A percentile compares a stretch with the other conserved stretches of the same genome.
Conservation (phyloP, 2,329 filamentous ascomycete genomes). For the Xylariaceae sp. region DNA sequence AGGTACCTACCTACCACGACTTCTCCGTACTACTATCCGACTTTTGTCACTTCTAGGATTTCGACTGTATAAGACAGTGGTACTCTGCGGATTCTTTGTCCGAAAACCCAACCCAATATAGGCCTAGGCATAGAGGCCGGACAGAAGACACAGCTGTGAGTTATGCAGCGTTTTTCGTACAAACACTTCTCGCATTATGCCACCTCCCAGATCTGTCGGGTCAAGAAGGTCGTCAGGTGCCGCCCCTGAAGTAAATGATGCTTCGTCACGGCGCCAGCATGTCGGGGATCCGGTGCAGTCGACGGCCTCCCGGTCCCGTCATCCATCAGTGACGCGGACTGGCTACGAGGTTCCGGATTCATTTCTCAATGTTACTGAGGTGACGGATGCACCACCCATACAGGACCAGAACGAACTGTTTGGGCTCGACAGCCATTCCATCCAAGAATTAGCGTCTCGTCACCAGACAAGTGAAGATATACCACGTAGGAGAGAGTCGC, state of each 20-base stretch:
- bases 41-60: too few relatives aligned
- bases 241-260: conserved; percentile 8
- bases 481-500: conserved; percentile 15
- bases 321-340: conserved; percentile 28
- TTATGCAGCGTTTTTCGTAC: not conserved
- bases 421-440: conserved; percentile 47
- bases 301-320: conserved; percentile 8
- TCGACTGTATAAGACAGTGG: not conserved
- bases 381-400: conserved; percentile 51
- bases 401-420: conserved; percentile 49
- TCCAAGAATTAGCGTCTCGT: conserved; percentile 47
- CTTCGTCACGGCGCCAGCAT: conserved; percentile 13
- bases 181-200: not conserved
- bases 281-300: not conserved
- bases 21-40: too few relatives aligned
- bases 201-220: not conserved
- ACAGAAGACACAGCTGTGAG: not conserved
- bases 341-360: conserved; percentile 47
- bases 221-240: conserved; percentile 3
- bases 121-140: too few relatives aligned
- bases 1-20: too few relatives aligned
- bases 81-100: not conserved
- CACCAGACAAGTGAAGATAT: conserved; percentile 37
- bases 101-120: not conserved
- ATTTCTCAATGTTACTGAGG: conserved; percentile 54